Conservation (phyloP, 805 yeast species). For the Yarrowia sp. region DNA sequence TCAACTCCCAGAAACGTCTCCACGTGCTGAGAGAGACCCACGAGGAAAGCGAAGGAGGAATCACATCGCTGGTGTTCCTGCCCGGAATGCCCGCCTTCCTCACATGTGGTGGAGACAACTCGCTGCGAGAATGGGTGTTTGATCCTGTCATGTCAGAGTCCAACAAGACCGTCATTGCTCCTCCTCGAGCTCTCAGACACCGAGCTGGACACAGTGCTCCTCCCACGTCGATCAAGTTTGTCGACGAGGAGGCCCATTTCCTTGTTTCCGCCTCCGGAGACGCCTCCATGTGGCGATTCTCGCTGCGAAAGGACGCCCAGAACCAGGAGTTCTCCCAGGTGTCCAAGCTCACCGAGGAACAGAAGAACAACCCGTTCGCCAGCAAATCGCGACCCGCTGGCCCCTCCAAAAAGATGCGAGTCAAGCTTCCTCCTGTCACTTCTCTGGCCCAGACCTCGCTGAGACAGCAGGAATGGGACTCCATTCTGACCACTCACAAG, state of each 20-base stretch:
- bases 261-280: conserved; percentile 87
- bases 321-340: conserved; percentile 87
- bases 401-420: conserved; percentile 45
- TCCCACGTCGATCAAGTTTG: conserved; percentile 76
- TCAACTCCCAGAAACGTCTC: conserved; percentile 72
- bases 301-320: conserved; percentile 94
- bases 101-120: conserved; percentile 90
- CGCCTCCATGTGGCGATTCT: conserved; percentile 86
- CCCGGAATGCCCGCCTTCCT: conserved; percentile 92
- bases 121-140: conserved; percentile 86
- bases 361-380: conserved; percentile 26
- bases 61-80: conserved; percentile 72
- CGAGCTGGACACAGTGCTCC: conserved; percentile 98
- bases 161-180: conserved; percentile 63
- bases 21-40: conserved; percentile 80
- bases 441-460: conserved; percentile 74
- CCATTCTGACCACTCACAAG: conserved; percentile 85
- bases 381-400: conserved; percentile 47
- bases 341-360: conserved; percentile 37
- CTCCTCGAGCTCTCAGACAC: conserved; percentile 89
- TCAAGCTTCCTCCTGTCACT: conserved; percentile 76
- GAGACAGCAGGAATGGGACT: conserved; percentile 92
- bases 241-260: conserved; percentile 82
- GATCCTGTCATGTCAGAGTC: conserved; percentile 82
- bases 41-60: conserved; percentile 75